Evolutionary conservation across 2,329 filamentous ascomycete species (phyloP), one percentile per base, ranked within the genome.

Genomic region (Clonostachys chloroleuca): DNA sequence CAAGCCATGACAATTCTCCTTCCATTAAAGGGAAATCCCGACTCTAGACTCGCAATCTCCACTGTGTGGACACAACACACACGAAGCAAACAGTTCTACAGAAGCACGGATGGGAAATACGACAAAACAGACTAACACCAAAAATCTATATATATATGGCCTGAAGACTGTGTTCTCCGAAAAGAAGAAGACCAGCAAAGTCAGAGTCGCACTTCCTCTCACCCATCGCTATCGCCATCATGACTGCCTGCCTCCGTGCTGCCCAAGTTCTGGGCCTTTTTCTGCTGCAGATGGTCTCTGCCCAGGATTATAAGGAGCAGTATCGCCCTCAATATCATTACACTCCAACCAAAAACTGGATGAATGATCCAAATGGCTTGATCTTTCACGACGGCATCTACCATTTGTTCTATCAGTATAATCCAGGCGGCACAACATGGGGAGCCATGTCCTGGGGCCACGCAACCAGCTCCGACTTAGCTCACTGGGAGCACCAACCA

Each of bases 291-390:
- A 34, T 18, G 12, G 46, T 34, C 16, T 47, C 37, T 40, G 17
- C 46, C 41, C 46, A 47, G 18, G 33, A 48, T 33, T 48, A 48
- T 35, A 45, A 42, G 10, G 46, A 45, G 42, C 35, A n/a, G 14
- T 45, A 48, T 42, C 46, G 46, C 16, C 46, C 46, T 34, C 46
- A 48, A 16, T 44, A 44, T 34, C 46, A 48, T 44, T 48, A 44
- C 46, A 44, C 42, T 30, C 46, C 46, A 2, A 36, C 34, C 34
- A 36, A 17, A 13, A 42, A 42, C n/a, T 48, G 42, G 42, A 48
- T 48, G 46, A 48, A 48, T 45, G 46, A 48, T 34, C 46, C 46
- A 10, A 48, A 48, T 41, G 46, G 46, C 43, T n/a, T 48, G 42
- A 13, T 48, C 43, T 45, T 41, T 24, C n/a, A 48, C 37, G 42